Conservation (phyloP, 2,329 filamentous ascomycete genomes). For the Keithomyces neogunnii region DNA sequence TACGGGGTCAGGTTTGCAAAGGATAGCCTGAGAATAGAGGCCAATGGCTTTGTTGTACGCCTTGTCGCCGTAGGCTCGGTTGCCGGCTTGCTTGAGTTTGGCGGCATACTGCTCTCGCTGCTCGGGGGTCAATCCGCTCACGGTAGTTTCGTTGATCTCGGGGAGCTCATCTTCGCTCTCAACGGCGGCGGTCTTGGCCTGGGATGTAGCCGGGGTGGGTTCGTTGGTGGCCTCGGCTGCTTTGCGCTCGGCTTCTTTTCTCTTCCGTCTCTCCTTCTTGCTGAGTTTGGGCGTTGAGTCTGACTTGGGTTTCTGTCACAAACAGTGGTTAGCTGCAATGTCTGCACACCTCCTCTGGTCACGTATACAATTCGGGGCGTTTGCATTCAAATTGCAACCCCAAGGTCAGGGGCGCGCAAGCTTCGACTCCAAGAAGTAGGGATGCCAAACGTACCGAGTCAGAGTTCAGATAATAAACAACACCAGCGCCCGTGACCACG, state of each 20-base stretch:
- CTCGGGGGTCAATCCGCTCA: conserved; percentile 43
- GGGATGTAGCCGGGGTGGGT: conserved; percentile 23
- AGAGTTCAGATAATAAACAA: conserved; percentile 78
- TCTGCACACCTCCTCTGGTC: neutral
- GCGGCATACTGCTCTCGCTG: conserved; percentile 80
- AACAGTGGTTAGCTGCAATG: neutral
- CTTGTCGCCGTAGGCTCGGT: conserved; percentile 92
- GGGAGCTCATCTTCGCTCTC: conserved; percentile 61
- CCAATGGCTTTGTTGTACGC: conserved; percentile 91
- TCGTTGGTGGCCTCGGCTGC: conserved; percentile 34
- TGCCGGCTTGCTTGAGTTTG: conserved; percentile 90
- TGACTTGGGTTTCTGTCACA: conserved; percentile 32
- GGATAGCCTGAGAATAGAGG: conserved; percentile 88
- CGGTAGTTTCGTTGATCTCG: conserved; percentile 52
- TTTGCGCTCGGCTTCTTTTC: conserved; percentile 67
- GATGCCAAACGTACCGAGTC: conserved; percentile 38
- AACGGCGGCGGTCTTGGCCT: conserved; percentile 42
- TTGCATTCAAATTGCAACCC: neutral
- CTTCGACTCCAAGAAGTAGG: neutral
- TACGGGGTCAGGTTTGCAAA: conserved; percentile 95
- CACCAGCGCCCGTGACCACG: conserved; percentile 83
- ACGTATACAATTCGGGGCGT: neutral
- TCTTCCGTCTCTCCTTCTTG: conserved; percentile 85
- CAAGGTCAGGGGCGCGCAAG: neutral
- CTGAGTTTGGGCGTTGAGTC: conserved; percentile 60